phyloP scores from a whole-genome alignment of 2,329 filamentous ascomycete species.

The Ophiocordyceps unilateralis region DNA sequence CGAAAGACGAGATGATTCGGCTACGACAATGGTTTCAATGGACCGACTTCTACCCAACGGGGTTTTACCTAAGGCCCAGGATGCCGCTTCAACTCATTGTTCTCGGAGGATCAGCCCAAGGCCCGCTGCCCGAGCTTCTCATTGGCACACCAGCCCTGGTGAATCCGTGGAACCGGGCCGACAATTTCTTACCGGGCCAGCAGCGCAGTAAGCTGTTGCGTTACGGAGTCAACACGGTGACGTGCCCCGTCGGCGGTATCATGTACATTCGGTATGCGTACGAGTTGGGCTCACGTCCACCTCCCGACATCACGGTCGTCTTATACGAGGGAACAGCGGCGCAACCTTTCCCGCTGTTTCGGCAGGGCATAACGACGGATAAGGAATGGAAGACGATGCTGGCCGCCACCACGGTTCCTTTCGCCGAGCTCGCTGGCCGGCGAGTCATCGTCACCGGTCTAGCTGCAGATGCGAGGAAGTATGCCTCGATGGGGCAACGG shows the following conservation, averaged over 20 bases:
- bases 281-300: neutral
- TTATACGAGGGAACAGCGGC: neutral
- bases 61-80: conserved; percentile 1
- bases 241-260: neutral
- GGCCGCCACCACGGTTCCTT: neutral
- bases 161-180: neutral
- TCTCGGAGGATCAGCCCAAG: neutral
- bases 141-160: conserved; percentile 1
- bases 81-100: neutral
- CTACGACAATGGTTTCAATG: conserved; percentile 1
- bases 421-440: conserved; percentile 1
- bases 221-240: neutral
- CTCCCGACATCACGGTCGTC: neutral
- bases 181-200: neutral
- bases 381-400: conserved; percentile 1
- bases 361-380: conserved; percentile 1
- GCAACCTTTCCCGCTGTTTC: conserved; percentile 3
- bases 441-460: conserved; percentile 3
- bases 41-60: conserved; percentile 1
- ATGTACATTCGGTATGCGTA: conserved; percentile 2
- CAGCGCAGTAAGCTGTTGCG: neutral
- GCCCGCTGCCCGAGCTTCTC: neutral
- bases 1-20: neutral
- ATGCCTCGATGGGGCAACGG: neutral
- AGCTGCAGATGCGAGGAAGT: neutral